Evolutionary conservation across 176 grass and related monocot species (phyloP).

Genomic region (Aegilops bicornis): DNA sequence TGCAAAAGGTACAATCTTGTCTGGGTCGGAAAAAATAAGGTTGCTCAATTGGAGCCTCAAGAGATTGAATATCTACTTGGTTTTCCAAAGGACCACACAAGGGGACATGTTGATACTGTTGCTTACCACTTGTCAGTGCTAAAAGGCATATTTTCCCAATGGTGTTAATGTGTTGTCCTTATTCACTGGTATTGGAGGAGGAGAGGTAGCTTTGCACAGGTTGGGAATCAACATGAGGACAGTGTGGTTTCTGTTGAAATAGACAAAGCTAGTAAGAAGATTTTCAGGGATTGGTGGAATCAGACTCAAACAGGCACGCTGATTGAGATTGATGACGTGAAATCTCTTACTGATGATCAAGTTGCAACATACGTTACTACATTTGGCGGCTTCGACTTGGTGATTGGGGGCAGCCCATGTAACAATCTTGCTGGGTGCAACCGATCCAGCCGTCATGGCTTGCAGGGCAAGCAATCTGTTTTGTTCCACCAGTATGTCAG

Average conservation of each 20-base stretch:
- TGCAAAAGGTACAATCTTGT: slow-evolving; percentile 74
- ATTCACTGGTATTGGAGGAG: slow-evolving; percentile 89
- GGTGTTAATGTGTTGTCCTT: slow-evolving; percentile 62
- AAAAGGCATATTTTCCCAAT: slow-evolving; percentile 56
- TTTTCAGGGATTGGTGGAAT: slow-evolving; percentile 76
- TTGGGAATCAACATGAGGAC: slow-evolving; percentile 60
- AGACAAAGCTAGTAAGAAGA: slow-evolving; percentile 45
- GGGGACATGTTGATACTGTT: slow-evolving; percentile 79
- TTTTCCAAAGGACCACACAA: slow-evolving; percentile 75
- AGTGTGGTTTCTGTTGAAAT: slow-evolving; percentile 71
- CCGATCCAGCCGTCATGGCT: slow-evolving; percentile 3
- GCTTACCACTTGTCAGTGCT: slow-evolving; percentile 71
- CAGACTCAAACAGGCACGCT: slow-evolving; percentile 59
- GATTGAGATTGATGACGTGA: slow-evolving; percentile 56
- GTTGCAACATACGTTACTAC: slow-evolving; percentile 32
- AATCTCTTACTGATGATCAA: slow-evolving; percentile 28
- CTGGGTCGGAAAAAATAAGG: slow-evolving; percentile 77
- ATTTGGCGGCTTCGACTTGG: slow-evolving; percentile 62
- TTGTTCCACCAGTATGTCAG: slow-evolving; percentile 68
- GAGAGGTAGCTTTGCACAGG: slow-evolving; percentile 72
- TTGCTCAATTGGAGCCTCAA: slow-evolving; percentile 64
- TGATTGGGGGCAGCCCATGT: slow-evolving; percentile 81
- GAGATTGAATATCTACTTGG: slow-evolving; percentile 78
- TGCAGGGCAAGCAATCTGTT: slow-evolving; percentile 58
- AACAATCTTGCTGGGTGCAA: slow-evolving; percentile 81